phyloP scores from a whole-genome alignment of 345 rosid genomes.

The Lenwebbia sp. region DNA sequence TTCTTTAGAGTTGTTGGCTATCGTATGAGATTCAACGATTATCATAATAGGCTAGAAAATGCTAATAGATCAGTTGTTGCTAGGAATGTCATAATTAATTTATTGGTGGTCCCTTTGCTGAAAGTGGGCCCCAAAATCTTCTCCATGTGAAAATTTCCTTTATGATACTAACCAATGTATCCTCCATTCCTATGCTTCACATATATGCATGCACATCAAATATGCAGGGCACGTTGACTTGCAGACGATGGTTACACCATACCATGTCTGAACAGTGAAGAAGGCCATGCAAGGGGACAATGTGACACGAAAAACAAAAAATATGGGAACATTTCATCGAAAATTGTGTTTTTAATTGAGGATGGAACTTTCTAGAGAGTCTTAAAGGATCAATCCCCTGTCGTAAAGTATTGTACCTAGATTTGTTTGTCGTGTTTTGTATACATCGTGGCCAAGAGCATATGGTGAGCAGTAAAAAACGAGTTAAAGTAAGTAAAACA shows the following conservation, averaged over 20 bases:
- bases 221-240: neutral
- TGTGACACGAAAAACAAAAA: neutral
- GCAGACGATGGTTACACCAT: neutral
- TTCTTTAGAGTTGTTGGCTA: neutral
- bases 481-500: neutral
- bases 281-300: neutral
- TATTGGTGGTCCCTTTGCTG: neutral
- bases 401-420: neutral
- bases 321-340: neutral
- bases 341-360: neutral
- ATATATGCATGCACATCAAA: neutral
- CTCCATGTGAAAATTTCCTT: neutral
- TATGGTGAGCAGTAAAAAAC: neutral
- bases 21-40: neutral
- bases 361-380: neutral
- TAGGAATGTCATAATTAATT: neutral
- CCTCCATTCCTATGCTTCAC: neutral
- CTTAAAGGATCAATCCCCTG: neutral
- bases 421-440: neutral
- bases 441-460: neutral
- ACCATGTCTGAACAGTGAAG: neutral
- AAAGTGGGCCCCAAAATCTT: neutral
- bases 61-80: neutral
- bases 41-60: neutral
- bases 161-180: neutral